A percentile compares a stretch with the other conserved stretches of the same genome.
Conservation (phyloP, 2,329 filamentous ascomycete genomes). For the Dactylella cylindrospora region DNA sequence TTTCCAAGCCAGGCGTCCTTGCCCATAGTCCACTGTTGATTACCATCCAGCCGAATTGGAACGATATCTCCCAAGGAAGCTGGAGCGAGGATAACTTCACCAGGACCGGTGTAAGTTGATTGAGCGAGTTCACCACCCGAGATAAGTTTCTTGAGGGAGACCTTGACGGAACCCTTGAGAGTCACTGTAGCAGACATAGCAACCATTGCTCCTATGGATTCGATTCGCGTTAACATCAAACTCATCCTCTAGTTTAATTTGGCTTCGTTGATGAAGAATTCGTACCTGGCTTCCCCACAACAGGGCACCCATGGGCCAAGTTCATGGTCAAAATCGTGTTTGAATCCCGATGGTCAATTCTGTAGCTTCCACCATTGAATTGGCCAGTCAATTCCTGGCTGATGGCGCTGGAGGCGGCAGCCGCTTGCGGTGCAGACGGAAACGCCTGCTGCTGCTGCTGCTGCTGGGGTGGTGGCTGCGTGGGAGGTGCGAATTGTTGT, state of each 20-base stretch:
- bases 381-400: constrained; percentile 81
- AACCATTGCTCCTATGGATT: constrained; percentile 72
- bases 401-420: constrained; percentile 44
- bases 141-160: constrained; percentile 88
- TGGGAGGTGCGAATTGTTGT: constrained; percentile 47
- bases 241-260: not conserved
- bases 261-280: not conserved
- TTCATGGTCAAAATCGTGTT: constrained; percentile 90
- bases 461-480: constrained; percentile 50
- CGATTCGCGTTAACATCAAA: constrained; percentile 3
- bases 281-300: constrained; percentile 73
- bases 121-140: constrained; percentile 75
- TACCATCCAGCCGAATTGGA: constrained; percentile 70
- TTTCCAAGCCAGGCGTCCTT: constrained; percentile 82
- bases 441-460: constrained; percentile 50
- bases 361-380: constrained; percentile 93
- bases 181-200: constrained; percentile 89
- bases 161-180: constrained; percentile 78
- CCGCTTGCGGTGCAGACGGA: constrained; percentile 49
- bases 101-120: constrained; percentile 83
- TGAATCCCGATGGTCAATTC: constrained; percentile 86
- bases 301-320: constrained; percentile 81
- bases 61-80: constrained; percentile 80
- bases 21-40: constrained; percentile 78
- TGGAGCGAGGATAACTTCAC: constrained; percentile 83